These are phyloP conservation scores for Sanghuangporus sanghuang DNA, from an alignment of 1,284 basidiomycete genomes.

Conservation along the genomic window DNA sequence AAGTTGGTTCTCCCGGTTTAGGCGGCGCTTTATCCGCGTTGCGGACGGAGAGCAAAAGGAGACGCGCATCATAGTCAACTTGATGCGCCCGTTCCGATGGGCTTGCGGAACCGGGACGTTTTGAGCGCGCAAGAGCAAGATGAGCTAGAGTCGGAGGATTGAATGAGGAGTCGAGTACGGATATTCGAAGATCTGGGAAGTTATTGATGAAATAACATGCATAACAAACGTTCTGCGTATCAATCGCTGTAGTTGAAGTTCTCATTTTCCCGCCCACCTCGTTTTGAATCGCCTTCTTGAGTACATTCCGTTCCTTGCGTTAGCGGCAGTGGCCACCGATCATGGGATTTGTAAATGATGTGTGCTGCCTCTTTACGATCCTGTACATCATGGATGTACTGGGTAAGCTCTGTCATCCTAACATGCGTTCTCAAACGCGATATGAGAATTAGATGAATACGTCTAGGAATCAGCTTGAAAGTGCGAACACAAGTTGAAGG, in stretches of 20 bases:
- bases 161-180: conserved; percentile 88
- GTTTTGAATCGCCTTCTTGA: background rate
- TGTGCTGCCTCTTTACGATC: conserved; percentile 43
- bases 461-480: background rate
- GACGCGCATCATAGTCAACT: conserved; percentile 62
- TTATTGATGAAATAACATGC: background rate
- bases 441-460: background rate
- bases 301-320: background rate
- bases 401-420: background rate
- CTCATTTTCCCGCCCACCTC: background rate
- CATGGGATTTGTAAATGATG: conserved; percentile 49
- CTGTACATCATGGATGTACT: conserved; percentile 39
- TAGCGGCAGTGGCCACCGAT: conserved; percentile 45
- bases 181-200: conserved; percentile 36
- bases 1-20: conserved; percentile 68
- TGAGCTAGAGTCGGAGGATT: conserved; percentile 93
- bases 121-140: conserved; percentile 55
- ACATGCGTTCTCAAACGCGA: background rate
- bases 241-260: too few species aligned
- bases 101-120: background rate
- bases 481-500: background rate
- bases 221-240: background rate
- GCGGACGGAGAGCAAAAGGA: conserved; percentile 81
- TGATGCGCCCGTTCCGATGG: background rate
- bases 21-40: conserved; percentile 83